Evolutionary conservation across 306 rosid species (phyloP).

Genomic region (Datisca glomerata): DNA sequence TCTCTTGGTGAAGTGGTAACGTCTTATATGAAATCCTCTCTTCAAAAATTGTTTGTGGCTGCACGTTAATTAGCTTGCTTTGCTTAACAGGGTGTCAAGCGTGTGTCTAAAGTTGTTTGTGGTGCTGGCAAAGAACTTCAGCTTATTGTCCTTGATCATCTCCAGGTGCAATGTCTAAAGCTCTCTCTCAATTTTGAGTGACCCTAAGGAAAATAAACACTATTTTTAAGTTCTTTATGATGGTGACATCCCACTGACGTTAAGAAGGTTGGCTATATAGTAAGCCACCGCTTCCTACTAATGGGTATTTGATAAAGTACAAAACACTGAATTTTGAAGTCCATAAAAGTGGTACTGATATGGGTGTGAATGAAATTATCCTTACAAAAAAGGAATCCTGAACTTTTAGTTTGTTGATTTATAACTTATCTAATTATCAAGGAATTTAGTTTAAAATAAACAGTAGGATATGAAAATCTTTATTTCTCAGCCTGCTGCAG

Average conservation of each 20-base stretch:
- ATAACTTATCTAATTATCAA: neutral
- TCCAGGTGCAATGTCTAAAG: conserved; percentile 47
- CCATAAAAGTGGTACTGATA: no score
- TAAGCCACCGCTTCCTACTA: no score
- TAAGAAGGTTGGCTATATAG: no score
- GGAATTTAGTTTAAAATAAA: conserved; percentile 18
- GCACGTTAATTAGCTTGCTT: conserved; percentile 5
- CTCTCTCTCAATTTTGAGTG: neutral
- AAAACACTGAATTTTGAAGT: no score
- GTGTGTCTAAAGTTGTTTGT: conserved; percentile 69
- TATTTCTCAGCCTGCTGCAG: conserved; percentile 75
- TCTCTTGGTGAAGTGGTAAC: conserved; percentile 87
- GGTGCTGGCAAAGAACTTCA: conserved; percentile 96
- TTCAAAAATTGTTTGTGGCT: conserved; percentile 2
- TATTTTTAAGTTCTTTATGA: no score
- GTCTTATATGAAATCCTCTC: conserved; percentile 15
- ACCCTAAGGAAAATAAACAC: neutral
- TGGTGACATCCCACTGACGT: no score
- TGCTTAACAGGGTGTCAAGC: conserved; percentile 70
- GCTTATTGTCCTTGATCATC: conserved; percentile 75
- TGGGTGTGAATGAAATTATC: no score
- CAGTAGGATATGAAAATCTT: conserved; percentile 17
- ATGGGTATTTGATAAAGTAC: no score
- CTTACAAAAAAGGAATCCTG: neutral
- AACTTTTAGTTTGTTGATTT: neutral